These are phyloP conservation scores for Hanseniaspora gamundiae DNA, from an alignment of 1,139 yeast species.

Conservation along the genomic window DNA sequence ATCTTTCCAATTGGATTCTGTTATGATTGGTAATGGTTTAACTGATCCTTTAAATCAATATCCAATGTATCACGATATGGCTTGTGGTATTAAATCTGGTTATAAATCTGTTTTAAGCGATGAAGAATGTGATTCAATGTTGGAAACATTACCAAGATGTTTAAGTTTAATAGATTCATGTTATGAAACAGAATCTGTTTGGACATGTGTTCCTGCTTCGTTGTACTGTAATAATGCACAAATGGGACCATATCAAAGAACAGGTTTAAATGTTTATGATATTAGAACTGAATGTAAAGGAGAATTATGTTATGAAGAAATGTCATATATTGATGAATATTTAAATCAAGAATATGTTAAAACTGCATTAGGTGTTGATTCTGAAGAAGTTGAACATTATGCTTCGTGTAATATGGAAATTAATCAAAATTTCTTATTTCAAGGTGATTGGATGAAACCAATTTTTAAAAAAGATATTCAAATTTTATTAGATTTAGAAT, in stretches of 20 bases:
- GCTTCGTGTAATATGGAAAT: slow-evolving; percentile 48
- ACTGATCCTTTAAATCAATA: slow-evolving; percentile 84
- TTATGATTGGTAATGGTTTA: slow-evolving; percentile 90
- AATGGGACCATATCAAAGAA: slow-evolving; percentile 40
- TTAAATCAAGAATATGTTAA: slow-evolving; percentile 50
- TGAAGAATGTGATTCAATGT: slow-evolving; percentile 43
- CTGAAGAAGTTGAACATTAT: slow-evolving; percentile 40
- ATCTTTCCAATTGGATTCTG: slow-evolving; percentile 73
- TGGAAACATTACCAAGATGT: slow-evolving; percentile 42
- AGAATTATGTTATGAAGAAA: slow-evolving; percentile 45
- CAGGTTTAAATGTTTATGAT: slow-evolving; percentile 61
- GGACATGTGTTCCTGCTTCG: slow-evolving; percentile 40
- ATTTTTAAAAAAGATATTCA: slow-evolving; percentile 46
- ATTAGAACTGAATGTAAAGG: slow-evolving; percentile 45
- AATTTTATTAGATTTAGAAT: slow-evolving; percentile 41
- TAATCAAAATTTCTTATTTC: slow-evolving; percentile 38
- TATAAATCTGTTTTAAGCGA: slow-evolving; percentile 51
- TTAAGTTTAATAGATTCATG: slow-evolving; percentile 37
- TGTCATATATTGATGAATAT: slow-evolving; percentile 43
- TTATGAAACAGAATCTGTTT: slow-evolving; percentile 30
- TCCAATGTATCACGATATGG: slow-evolving; percentile 65
- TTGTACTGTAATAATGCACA: slow-evolving; percentile 31
- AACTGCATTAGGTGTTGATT: slow-evolving; percentile 37
- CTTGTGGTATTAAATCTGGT: slow-evolving; percentile 65
- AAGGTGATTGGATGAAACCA: slow-evolving; percentile 56